Percentiles rank a stretch among this genome's conserved stretches.
Evolutionary conservation across 2,329 filamentous ascomycete species (phyloP).

Genomic region (Colletotrichum sp.): DNA sequence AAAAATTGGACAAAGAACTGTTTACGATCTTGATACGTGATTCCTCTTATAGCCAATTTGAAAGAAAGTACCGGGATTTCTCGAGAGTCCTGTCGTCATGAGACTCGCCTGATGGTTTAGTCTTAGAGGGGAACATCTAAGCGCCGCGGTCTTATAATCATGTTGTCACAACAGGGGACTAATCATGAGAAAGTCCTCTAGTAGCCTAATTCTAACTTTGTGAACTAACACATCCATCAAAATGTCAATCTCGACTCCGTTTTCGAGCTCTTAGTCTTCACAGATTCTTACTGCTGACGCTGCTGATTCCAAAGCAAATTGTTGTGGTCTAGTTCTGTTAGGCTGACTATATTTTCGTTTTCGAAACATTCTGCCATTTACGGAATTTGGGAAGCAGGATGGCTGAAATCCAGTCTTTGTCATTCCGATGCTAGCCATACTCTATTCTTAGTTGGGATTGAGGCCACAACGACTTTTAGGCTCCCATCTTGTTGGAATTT

Average conservation of each 20-base stretch:
- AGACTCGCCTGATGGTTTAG: neutral
- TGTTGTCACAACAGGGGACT: neutral
- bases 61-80: neutral
- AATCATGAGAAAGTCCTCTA: neutral
- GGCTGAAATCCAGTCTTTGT: neutral
- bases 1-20: neutral
- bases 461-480: neutral
- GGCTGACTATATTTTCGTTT: neutral
- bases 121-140: neutral
- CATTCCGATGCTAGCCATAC: neutral
- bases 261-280: neutral
- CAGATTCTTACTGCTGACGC: neutral
- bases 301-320: neutral
- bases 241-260: neutral
- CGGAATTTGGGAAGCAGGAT: neutral
- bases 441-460: neutral
- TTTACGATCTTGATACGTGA: neutral
- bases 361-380: neutral
- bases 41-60: neutral
- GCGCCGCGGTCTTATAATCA: neutral
- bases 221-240: neutral
- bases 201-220: neutral
- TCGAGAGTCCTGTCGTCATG: neutral
- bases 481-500: neutral
- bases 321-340: neutral